These are phyloP conservation scores for Drechslerella dactyloides DNA, from an alignment of 2,329 filamentous ascomycete species.

Conservation along the genomic window DNA sequence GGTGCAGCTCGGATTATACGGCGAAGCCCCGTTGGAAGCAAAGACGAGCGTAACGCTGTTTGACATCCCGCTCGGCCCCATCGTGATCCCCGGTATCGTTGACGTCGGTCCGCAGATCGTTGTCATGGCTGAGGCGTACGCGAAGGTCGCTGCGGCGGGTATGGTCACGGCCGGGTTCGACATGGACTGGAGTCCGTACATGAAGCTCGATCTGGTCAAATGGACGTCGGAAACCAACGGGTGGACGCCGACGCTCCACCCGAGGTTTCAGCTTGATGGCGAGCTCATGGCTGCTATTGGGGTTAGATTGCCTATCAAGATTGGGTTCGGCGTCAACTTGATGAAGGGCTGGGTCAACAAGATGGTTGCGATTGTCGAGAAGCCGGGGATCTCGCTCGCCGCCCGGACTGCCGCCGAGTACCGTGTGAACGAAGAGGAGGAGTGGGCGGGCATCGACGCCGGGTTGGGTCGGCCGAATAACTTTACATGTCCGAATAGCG, in stretches of 20 bases:
- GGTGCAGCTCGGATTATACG: slow-evolving; percentile 29
- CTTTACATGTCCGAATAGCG: slow-evolving; percentile 33
- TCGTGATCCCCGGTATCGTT: slow-evolving; percentile 27
- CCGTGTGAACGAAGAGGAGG: slow-evolving; percentile 11
- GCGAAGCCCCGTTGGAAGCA: slow-evolving; percentile 15
- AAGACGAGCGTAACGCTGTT: slow-evolving; percentile 24
- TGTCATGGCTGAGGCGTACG: slow-evolving; percentile 27
- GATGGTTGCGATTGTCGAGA: slow-evolving; percentile 26
- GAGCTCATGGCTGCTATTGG: slow-evolving; percentile 33
- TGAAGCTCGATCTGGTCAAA: slow-evolving; percentile 36
- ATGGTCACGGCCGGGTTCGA: slow-evolving; percentile 41
- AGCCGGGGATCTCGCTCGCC: slow-evolving; percentile 20
- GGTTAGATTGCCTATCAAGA: slow-evolving; percentile 19
- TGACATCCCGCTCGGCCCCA: slow-evolving; percentile 35
- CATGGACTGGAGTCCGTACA: slow-evolving; percentile 42
- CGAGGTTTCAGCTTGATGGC: slow-evolving; percentile 34
- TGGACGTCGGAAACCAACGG: slow-evolving; percentile 31
- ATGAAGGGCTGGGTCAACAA: slow-evolving; percentile 38
- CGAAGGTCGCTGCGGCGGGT: slow-evolving; percentile 23
- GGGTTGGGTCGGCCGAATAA: slow-evolving; percentile 17
- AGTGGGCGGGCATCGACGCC: slow-evolving; percentile 17
- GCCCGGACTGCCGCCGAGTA: slow-evolving; percentile 19
- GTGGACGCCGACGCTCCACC: slow-evolving; percentile 34
- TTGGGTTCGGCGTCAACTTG: slow-evolving; percentile 36
- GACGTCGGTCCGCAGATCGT: slow-evolving; percentile 38